Evolutionary conservation across 2,329 filamentous ascomycete species (phyloP).

Genomic region (Colletotrichum destructivum): DNA sequence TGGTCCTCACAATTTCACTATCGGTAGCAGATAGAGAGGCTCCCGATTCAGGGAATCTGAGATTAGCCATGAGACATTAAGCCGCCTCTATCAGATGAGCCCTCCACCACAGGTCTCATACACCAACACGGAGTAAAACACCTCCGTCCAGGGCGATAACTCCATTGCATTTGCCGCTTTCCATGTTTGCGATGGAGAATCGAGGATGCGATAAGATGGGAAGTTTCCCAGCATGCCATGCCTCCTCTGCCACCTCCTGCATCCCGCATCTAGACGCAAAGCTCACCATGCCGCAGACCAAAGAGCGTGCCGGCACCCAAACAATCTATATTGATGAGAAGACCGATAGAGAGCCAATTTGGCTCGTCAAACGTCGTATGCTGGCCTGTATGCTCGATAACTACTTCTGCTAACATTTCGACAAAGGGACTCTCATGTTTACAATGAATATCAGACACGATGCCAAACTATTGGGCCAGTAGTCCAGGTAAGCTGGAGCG

Average conservation of each 20-base stretch:
- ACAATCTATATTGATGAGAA: slow-evolving; percentile 63
- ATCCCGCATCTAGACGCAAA: too few species aligned
- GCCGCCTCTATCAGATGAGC: not conserved
- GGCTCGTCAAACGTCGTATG: slow-evolving; percentile 64
- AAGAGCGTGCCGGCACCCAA: slow-evolving; percentile 16
- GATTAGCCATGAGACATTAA: slow-evolving; percentile 15
- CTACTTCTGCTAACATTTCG: slow-evolving; percentile 59
- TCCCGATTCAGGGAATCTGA: slow-evolving; percentile 13
- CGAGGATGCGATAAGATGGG: slow-evolving; percentile 16
- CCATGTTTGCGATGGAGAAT: slow-evolving; percentile 5
- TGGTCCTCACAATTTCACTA: slow-evolving; percentile 11
- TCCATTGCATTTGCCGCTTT: slow-evolving; percentile 8
- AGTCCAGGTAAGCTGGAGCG: slow-evolving; percentile 14
- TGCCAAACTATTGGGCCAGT: slow-evolving; percentile 61
- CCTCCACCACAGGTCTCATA: not conserved
- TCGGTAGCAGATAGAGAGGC: slow-evolving; percentile 24
- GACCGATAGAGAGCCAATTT: slow-evolving; percentile 64
- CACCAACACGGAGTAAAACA: slow-evolving; percentile 28
- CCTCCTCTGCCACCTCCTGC: too few species aligned
- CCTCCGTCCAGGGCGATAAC: not conserved
- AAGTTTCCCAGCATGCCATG: not conserved
- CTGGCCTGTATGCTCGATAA: slow-evolving; percentile 66
- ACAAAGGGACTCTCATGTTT: slow-evolving; percentile 54
- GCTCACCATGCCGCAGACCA: slow-evolving; percentile 19
- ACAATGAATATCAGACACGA: slow-evolving; percentile 68